These are phyloP conservation scores for Begonia loranthoides DNA, from an alignment of 306 rosid species.

Conservation along the genomic window DNA sequence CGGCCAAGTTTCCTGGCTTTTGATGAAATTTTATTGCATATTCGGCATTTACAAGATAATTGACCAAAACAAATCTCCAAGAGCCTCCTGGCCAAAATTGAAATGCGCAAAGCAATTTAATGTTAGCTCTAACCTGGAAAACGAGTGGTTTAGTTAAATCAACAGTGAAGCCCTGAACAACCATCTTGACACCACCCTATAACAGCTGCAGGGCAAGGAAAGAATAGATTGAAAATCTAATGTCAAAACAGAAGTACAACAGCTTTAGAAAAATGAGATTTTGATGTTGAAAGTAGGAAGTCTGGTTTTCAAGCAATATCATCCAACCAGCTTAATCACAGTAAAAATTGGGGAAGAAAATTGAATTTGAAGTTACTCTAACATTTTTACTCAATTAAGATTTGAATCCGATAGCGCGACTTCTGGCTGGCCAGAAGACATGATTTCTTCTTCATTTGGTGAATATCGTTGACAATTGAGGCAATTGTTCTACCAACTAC, in stretches of 20 bases:
- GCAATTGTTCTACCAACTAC: no score
- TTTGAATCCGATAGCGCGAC: no score
- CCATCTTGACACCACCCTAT: slow-evolving; percentile 36
- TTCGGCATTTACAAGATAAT: not conserved
- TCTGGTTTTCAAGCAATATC: not conserved
- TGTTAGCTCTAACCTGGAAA: slow-evolving; percentile 49
- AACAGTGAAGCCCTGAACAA: slow-evolving; percentile 56
- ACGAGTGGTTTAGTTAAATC: slow-evolving; percentile 82
- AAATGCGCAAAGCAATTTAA: not conserved
- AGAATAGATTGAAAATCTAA: not conserved
- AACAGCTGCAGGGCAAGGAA: not conserved
- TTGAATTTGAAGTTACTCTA: no score
- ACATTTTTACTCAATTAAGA: no score
- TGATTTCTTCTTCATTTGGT: no score
- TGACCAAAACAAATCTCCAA: no score
- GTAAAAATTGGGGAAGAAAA: no score
- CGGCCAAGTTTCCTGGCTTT: no score
- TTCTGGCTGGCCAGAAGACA: no score
- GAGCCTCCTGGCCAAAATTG: not conserved
- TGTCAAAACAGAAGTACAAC: not conserved
- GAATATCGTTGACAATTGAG: no score
- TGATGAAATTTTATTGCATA: not conserved
- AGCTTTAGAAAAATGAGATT: not conserved
- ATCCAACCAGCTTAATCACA: not conserved
- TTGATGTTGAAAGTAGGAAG: not conserved